Evolutionary conservation across 2,329 filamentous ascomycete genomes (phyloP).

Genomic region (Arachnomyces sp.): DNA sequence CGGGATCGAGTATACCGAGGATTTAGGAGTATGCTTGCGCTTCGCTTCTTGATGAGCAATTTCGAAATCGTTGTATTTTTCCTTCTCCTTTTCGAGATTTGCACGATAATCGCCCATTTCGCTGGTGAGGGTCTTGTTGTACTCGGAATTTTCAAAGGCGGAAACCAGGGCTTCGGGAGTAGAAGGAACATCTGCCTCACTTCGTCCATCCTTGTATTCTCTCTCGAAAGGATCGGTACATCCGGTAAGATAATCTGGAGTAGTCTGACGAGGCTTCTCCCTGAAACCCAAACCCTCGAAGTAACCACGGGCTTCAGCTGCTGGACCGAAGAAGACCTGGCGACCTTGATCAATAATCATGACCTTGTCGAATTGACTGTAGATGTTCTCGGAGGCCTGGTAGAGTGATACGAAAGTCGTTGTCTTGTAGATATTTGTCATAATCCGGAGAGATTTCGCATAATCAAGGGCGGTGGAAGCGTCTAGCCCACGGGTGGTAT

Average conservation of each 20-base stretch:
- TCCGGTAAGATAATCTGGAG: conserved; percentile 72
- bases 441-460: conserved; percentile 62
- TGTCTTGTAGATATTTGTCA: conserved; percentile 77
- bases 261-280: conserved; percentile 68
- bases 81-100: conserved; percentile 56
- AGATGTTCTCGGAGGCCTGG: conserved; percentile 77
- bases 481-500: conserved; percentile 62
- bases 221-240: conserved; percentile 81
- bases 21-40: conserved; percentile 60
- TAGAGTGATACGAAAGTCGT: conserved; percentile 82
- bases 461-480: conserved; percentile 62
- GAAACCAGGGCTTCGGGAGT: conserved; percentile 58
- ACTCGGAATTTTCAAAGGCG: conserved; percentile 61
- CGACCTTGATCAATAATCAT: conserved; percentile 69
- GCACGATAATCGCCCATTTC: conserved; percentile 65
- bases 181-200: conserved; percentile 59
- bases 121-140: conserved; percentile 48
- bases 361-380: conserved; percentile 74
- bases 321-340: conserved; percentile 68
- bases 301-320: conserved; percentile 60
- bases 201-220: conserved; percentile 62
- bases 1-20: conserved; percentile 74
- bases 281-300: conserved; percentile 72
- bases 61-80: conserved; percentile 68
- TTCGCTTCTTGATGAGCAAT: conserved; percentile 71